Evolutionary conservation across 2,329 filamentous ascomycete species (phyloP), one percentile per base, ranked within the genome.

Genomic region (Ampelomyces quisqualis): DNA sequence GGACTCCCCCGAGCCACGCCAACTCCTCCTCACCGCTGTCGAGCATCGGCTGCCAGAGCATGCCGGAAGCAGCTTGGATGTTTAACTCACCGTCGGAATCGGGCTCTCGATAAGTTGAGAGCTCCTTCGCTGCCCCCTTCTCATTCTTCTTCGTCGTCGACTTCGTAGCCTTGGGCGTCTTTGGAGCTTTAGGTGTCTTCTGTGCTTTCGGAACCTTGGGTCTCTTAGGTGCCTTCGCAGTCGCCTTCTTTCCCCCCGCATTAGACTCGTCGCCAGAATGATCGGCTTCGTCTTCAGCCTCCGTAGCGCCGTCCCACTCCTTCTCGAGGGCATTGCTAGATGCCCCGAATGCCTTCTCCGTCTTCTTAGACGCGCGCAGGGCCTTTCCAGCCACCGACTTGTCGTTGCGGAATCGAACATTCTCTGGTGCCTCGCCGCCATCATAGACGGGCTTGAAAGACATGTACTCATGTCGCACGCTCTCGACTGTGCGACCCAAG

Each of bases 401-500:
- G 17, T 49, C 43, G 2, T 27, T 44, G 15, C 38, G 43, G 36
- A 22, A 44, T 18, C 49, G 42, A 3, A 44, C 29, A 7, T 21
- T 24, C 3, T 18, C 29, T 5, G 53, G 55, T 4, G 18, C 45
- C 17, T 47, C 15, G 1, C 59, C 59, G 1, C 24, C 11, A 7
- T 63, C 50, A 37, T 64, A 65, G 1, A 30, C 7, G 0, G 47
- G 29, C 46, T 61, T 58, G 41, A 51, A 55, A 0, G 37, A 43
- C 8, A 50, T 40, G 36, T 64, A 64, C 33, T 65, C 57, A 20
- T 53, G 27, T 1, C 55, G 39, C 2, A 63, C 50, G 35, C 54
- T 58, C 46, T 65, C 62, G 1, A 57, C 55, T 2, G 58, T 62
- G 4, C 59, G 55, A 7, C 57, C 58, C 6, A 7, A 27, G 2